Percentiles rank a stretch among this genome's conserved stretches.
phyloP scores from a whole-genome alignment of 163 green algal species.

The Chloroidium sp. region DNA sequence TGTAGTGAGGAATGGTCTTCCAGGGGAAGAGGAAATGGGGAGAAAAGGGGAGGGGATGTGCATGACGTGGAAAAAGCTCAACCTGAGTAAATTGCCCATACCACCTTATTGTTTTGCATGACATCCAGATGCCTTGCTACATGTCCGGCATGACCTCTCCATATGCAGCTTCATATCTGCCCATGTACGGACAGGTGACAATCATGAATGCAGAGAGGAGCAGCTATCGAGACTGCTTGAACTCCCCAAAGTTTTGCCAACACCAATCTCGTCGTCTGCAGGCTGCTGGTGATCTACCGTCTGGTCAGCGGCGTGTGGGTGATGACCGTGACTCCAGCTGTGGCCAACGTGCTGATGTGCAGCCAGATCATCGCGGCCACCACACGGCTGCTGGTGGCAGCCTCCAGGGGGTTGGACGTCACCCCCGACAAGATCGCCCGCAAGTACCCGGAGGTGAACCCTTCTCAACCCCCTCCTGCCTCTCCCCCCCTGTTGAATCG shows the following conservation, averaged over 20 bases:
- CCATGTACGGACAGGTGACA: too few species aligned
- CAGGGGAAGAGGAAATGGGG: too few species aligned
- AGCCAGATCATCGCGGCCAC: slow-evolving; percentile 29
- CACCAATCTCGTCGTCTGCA: background rate
- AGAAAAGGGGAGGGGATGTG: too few species aligned
- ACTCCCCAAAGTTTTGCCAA: background rate
- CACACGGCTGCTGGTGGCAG: slow-evolving; percentile 21
- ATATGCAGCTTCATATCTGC: too few species aligned
- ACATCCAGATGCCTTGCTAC: too few species aligned
- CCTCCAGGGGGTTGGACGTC: slow-evolving; percentile 27
- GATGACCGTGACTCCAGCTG: slow-evolving; percentile 27
- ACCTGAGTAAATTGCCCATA: too few species aligned
- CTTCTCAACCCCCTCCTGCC: too few species aligned
- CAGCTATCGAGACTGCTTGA: background rate
- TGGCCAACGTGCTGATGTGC: slow-evolving; percentile 29
- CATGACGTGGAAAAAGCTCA: too few species aligned
- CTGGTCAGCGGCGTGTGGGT: slow-evolving; percentile 35
- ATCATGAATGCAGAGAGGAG: background rate
- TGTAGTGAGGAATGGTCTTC: too few species aligned
- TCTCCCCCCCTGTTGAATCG: too few species aligned
- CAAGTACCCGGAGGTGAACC: slow-evolving; percentile 35
- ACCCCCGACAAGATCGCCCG: slow-evolving; percentile 33
- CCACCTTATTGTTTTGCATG: too few species aligned
- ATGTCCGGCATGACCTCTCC: too few species aligned
- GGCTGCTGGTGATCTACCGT: slow-evolving; percentile 34